phyloP scores from a whole-genome alignment of 176 grass and related monocot species.

The Areca catechu region DNA sequence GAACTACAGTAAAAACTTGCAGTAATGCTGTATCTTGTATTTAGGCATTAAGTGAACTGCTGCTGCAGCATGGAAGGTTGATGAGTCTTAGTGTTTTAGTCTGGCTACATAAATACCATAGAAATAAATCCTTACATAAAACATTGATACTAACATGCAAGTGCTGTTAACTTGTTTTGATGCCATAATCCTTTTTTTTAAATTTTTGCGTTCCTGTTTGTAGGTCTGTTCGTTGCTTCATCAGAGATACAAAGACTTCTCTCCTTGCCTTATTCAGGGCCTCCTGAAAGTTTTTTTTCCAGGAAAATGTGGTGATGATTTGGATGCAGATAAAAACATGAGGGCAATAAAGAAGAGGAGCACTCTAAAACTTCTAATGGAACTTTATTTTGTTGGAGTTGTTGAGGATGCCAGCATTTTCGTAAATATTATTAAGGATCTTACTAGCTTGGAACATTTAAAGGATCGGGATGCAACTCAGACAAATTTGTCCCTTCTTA shows the following conservation, averaged over 20 bases:
- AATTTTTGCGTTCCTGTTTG: constrained; percentile 16
- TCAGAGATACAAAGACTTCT: constrained; percentile 99
- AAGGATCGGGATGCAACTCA: constrained; percentile 94
- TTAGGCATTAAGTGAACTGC: no score
- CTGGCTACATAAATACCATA: no score
- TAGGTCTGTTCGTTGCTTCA: constrained; percentile 96
- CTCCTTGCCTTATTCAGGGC: constrained; percentile 86
- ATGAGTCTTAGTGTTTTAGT: no score
- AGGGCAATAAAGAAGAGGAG: constrained; percentile 96
- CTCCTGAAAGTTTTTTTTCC: constrained; percentile 85
- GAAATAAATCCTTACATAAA: no score
- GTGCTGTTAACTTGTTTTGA: constrained; percentile 5
- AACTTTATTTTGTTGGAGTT: constrained; percentile 96
- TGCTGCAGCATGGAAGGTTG: no score
- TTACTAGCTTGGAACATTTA: constrained; percentile 73
- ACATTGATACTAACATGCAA: no score
- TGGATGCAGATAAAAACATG: constrained; percentile 68
- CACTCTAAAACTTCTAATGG: constrained; percentile 90
- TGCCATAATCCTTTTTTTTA: constrained; percentile 7
- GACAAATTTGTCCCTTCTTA: constrained; percentile 94
- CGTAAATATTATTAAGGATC: constrained; percentile 90
- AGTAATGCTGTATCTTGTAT: not conserved
- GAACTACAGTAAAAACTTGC: not conserved
- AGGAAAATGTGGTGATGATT: constrained; percentile 85
- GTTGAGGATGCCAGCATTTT: constrained; percentile 83